Evolutionary conservation across 2,329 filamentous ascomycete species (phyloP), one percentile per base, ranked within the genome.

Genomic region (Trichoderma brevicompactum): DNA sequence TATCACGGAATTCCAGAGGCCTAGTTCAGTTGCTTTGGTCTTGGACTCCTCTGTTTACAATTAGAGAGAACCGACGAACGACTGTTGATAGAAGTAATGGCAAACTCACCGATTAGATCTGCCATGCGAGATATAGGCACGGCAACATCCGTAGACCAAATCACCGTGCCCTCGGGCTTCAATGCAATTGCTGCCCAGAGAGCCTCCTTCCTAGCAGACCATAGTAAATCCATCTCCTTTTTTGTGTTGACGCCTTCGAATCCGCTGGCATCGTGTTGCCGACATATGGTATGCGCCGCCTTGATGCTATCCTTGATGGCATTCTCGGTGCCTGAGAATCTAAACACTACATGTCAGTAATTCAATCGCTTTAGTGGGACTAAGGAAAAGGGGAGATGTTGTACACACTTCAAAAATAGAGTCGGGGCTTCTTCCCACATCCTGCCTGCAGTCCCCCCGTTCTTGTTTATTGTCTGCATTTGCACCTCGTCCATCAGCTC

Each of bases 71-170:
- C 4, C 1, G 19, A 17, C n/a, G 15, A 44, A 28, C 23, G 23
- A 28, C 23, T 28, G 23, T 28, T 28, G 23, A 28, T 28, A 28
- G 23, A 28, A 28, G 23, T 28, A 5, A 5, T 19, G 36, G 7
- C 71, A 66, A 66, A 28, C 23, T 28, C 62, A 72, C 76, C 77
- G 55, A 94, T 91, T 62, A 93, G 89, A 69, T 90, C 86, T 1
- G 90, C 86, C 67, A 94, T 78, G 44, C 82, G 81, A 15, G 87
- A 91, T 54, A 94, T 87, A 0, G 91, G 91, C 0, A 94, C 91
- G 0, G 91, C 91, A 19, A 94, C 91, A 73, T 94, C 91, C 0
- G 91, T 94, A 0, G 90, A 92, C 90, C 90, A 93, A 32, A 92
- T 85, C 69, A 89, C 85, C 2, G 82, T 81, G 0, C 83, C 82